Percentiles rank a stretch among this genome's conserved stretches.
These are phyloP conservation scores for Amanita rubescens DNA, from an alignment of 768 basidiomycete species.

Conservation along the genomic window DNA sequence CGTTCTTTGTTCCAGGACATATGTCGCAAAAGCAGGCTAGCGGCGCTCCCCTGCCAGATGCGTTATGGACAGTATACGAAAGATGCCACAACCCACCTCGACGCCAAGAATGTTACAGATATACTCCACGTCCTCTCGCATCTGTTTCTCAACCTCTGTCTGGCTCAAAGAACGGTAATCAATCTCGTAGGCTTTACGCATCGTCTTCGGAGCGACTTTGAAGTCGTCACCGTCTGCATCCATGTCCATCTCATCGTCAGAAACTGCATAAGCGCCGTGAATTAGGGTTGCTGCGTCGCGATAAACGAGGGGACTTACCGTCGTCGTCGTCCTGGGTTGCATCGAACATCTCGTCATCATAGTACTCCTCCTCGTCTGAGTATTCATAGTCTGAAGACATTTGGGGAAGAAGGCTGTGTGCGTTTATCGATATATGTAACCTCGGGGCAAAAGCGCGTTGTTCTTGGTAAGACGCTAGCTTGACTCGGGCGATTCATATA, in stretches of 20 bases:
- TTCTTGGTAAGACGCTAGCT: too few relatives aligned
- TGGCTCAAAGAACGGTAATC: conserved; percentile 75
- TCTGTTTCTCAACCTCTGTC: conserved; percentile 66
- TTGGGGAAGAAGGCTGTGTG: conserved; percentile 5
- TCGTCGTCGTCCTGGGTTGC: conserved; percentile 51
- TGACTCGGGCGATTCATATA: too few relatives aligned
- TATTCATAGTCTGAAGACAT: conserved; percentile 63
- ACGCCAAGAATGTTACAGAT: conserved; percentile 84
- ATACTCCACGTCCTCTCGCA: conserved; percentile 76
- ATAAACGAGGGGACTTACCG: conserved; percentile 18
- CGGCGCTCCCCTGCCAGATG: conserved; percentile 49
- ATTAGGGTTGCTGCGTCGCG: conserved; percentile 1
- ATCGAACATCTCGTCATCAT: conserved; percentile 66
- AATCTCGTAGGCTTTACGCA: conserved; percentile 74
- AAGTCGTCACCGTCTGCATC: conserved; percentile 61
- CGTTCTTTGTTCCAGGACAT: conserved; percentile 95
- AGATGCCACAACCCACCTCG: conserved; percentile 50
- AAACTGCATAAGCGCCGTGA: conserved; percentile 15
- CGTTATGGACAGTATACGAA: background rate
- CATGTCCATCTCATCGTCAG: conserved; percentile 64
- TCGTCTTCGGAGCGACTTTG: conserved; percentile 45
- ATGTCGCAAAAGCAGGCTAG: conserved; percentile 72
- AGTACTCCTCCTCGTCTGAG: conserved; percentile 68
- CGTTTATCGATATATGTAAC: conserved; percentile 3
- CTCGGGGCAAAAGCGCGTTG: background rate